Evolutionary conservation across 2,329 filamentous ascomycete species (phyloP), one percentile per base, ranked within the genome.

Genomic region (Fusarium duplospermum): DNA sequence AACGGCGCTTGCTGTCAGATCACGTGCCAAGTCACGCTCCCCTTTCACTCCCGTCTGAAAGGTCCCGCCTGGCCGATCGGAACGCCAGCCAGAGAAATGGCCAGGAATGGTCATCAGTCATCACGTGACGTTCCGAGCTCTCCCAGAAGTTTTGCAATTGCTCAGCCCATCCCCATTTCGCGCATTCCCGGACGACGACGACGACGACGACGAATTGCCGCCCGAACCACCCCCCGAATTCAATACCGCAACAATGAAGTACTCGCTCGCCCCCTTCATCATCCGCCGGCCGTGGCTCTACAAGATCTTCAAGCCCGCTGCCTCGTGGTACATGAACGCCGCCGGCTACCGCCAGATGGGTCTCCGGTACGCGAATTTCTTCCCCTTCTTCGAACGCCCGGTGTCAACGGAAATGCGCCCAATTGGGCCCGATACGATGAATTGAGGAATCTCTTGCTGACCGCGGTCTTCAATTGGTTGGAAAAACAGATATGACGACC

Each of bases 261-360:
- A 90, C 81, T 90, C 92, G 88, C 81, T 89, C 85, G 90, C 93
- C 80, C 93, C 90, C 79, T 95, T 91, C 82, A 90, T 98, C 82
- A 82, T 91, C 83, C 93, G 93, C 88, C 92, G 95, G 81, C 95
- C 96, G 78, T 98, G 94, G 94, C 91, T 98, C 82, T 87, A 88
- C 85, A 92, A 82, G 75, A 70, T 93, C 86, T 86, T 98, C 84
- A 90, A 87, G 87, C 96, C 96, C 77, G 83, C 98, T 76, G 90
- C 95, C 85, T 90, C 91, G 81, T 98, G 94, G 94, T 98, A 98
- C 88, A 86, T 87, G 86, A 93, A 96, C 83, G 93, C 94, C 80
- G 90, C 95, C 80, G 96, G 96, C 83, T 98, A 98, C 90, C 93
- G 95, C 86, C 91, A 96, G 90, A 89, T 98, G 81, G 96, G 96